These are phyloP conservation scores for Fusarium sp. DNA, from an alignment of 2,329 filamentous ascomycete genomes.

Conservation along the genomic window DNA sequence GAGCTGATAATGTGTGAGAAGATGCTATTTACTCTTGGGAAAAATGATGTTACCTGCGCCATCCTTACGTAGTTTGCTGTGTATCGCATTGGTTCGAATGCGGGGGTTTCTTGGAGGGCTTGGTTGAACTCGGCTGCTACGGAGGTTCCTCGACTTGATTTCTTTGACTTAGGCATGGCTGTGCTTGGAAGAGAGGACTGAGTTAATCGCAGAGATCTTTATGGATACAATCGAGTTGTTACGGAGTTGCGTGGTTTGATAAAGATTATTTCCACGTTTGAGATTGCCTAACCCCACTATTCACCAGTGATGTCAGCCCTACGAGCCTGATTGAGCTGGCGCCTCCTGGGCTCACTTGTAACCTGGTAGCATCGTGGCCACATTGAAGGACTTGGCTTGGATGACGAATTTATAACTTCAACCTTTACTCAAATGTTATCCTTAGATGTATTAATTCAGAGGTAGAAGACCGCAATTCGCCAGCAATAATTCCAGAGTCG, in stretches of 20 bases:
- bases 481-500: not conserved
- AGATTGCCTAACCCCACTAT: not conserved
- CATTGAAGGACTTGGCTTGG: accelerated
- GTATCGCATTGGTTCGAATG: slow-evolving; percentile 11
- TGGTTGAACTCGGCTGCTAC: slow-evolving; percentile 7
- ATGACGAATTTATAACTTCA: not conserved
- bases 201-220: accelerated
- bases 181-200: accelerated
- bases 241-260: not conserved
- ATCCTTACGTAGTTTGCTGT: slow-evolving; percentile 2
- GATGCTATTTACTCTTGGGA: not conserved
- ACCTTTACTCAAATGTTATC: not conserved
- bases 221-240: not conserved
- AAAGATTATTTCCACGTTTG: not conserved
- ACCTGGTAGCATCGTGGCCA: accelerated
- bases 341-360: not conserved
- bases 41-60: not conserved
- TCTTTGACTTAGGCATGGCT: not conserved
- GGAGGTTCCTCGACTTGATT: not conserved
- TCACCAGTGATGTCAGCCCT: not conserved
- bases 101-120: not conserved
- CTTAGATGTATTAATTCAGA: not conserved
- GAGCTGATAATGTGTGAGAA: not conserved
- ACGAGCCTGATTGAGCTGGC: not conserved
- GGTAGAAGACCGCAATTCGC: no score